Base-by-base conservation (phyloP, 2,329 filamentous ascomycete species). In the Eutypa lata region DNA sequence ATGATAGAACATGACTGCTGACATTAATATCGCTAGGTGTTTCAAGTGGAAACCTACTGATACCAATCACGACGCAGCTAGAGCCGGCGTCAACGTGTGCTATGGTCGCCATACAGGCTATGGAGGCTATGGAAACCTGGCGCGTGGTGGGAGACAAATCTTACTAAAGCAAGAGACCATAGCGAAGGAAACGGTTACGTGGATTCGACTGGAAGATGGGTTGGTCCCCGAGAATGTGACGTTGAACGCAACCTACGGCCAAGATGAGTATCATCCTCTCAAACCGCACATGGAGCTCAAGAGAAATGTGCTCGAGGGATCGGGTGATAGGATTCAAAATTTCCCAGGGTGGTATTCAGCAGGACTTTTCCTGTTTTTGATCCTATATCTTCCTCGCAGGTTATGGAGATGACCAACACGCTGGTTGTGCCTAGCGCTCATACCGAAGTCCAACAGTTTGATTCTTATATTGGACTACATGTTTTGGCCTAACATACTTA, bases 41-140 rank as follows among this genome's bases (percentile, higher is more conserved):
- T 35, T 35, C 31, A 35, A 35, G 31, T 35, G 31, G 31, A 35
- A 35, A 35, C 31, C 31, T 7, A 35, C 31, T 35, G 31, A 35
- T 35, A 35, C 31, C 31, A 35, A 35, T 35, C 31, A 35, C 14
- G 31, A 35, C 16, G 50, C 50, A 10, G 31, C 19, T 7, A 28
- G 18, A 13, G 50, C 50, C 37, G 50, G 45, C 21, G 50, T 52
- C 24, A 52, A 19, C 14, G 48, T 52, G 46, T 52, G 50, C 46
- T 52, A 52, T 24, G 50, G 50, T 35, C 31, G 31, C 31, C 31
- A 35, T 35, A 35, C 31, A 35, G 31, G 31, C 31, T 35, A 35
- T 35, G 31, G 31, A 35, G 31, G 31, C 31, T 35, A 35, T 35
- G 31, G 31, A 35, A 35, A 35, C 31, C 31, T 35, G 31, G 31